Conservation (phyloP, 1,284 basidiomycete species). For the Farysia itapuensis region DNA sequence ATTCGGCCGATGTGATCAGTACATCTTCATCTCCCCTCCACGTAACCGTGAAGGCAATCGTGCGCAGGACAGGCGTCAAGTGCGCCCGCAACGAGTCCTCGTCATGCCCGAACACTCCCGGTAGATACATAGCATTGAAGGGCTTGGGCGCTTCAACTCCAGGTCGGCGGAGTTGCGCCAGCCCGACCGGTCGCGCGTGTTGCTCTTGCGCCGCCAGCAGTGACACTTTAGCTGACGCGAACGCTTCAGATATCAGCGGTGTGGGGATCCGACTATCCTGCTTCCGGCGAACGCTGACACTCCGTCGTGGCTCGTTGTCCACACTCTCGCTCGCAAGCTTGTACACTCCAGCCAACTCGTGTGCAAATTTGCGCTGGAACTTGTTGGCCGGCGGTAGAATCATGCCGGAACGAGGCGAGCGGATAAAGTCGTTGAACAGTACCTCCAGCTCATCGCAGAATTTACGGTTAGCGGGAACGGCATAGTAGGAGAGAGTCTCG, state of each 20-base stretch:
- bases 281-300: slow-evolving; percentile 49
- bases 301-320: slow-evolving; percentile 45
- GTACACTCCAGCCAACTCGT: slow-evolving; percentile 46
- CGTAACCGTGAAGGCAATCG: slow-evolving; percentile 25
- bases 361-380: slow-evolving; percentile 48
- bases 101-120: slow-evolving; percentile 49
- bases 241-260: slow-evolving; percentile 45
- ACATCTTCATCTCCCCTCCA: slow-evolving; percentile 53
- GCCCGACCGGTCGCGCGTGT: slow-evolving; percentile 21
- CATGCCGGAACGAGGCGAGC: slow-evolving; percentile 47
- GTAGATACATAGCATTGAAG: slow-evolving; percentile 46
- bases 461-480: slow-evolving; percentile 33
- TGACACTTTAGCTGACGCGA: slow-evolving; percentile 18
- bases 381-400: slow-evolving; percentile 42
- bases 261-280: slow-evolving; percentile 45
- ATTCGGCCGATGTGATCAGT: slow-evolving; percentile 38
- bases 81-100: slow-evolving; percentile 31
- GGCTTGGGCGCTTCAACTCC: slow-evolving; percentile 21
- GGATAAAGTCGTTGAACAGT: slow-evolving; percentile 52
- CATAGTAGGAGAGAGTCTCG: slow-evolving; percentile 44
- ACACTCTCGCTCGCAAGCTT: slow-evolving; percentile 46
- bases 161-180: slow-evolving; percentile 37
- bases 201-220: slow-evolving; percentile 19
- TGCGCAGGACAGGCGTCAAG: slow-evolving; percentile 24
- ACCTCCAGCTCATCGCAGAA: slow-evolving; percentile 49